phyloP scores from a whole-genome alignment of 2,329 filamentous ascomycete genomes.

The Alternaria viburni region DNA sequence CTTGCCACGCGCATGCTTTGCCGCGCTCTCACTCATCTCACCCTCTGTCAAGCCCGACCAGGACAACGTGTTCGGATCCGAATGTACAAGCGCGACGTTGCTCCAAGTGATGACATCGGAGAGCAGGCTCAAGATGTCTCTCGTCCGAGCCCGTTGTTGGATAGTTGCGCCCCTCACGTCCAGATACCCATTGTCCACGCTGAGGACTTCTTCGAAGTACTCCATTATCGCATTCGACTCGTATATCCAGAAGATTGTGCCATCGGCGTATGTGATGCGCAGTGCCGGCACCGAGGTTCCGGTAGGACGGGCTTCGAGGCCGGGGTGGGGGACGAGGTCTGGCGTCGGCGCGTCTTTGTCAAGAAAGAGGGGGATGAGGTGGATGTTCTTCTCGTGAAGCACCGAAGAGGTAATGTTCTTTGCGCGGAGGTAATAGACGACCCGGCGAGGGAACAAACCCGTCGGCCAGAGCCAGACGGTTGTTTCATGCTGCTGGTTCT shows the following conservation, averaged over 20 bases:
- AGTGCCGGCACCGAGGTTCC: neutral
- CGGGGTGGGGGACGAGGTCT: conserved; percentile 9
- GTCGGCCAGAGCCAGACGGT: conserved; percentile 30
- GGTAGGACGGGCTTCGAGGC: conserved; percentile 8
- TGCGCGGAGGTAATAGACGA: conserved; percentile 18
- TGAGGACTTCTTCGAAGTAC: neutral
- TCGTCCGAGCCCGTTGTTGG: neutral
- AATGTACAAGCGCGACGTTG: neutral
- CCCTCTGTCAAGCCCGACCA: neutral
- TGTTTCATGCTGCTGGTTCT: neutral
- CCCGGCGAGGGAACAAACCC: conserved; percentile 26
- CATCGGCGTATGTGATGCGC: conserved; percentile 13
- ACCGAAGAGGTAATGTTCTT: neutral
- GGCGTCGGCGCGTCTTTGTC: neutral
- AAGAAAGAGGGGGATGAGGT: neutral
- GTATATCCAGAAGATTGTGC: neutral
- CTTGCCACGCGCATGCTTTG: conserved; percentile 8
- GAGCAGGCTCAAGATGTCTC: neutral
- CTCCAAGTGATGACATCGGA: neutral
- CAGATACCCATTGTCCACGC: neutral
- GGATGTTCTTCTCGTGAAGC: neutral
- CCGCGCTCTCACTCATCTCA: conserved; percentile 4
- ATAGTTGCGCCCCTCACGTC: neutral
- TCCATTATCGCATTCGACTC: neutral
- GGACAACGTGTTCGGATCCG: neutral